A percentile compares a stretch with the other conserved stretches of the same genome.
These are phyloP conservation scores for Phialocephala sp. DNA, from an alignment of 2,329 filamentous ascomycete species.

Conservation along the genomic window DNA sequence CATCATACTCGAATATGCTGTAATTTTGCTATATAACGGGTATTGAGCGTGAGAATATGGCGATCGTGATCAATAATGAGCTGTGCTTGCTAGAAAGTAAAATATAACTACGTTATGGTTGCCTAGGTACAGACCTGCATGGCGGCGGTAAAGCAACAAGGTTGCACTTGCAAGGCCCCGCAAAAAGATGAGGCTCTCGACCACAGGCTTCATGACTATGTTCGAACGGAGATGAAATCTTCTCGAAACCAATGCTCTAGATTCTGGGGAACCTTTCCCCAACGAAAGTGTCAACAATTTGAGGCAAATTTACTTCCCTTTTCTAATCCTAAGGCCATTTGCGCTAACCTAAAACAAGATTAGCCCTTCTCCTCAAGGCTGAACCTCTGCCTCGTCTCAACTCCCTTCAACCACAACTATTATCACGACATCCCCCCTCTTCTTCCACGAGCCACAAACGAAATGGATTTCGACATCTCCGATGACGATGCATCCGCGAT, in stretches of 20 bases:
- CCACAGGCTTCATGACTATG: too few species aligned
- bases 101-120: neutral
- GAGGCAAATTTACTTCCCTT: too few species aligned
- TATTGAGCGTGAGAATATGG: neutral
- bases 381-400: conserved; percentile 3
- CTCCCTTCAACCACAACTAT: neutral
- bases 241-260: too few species aligned
- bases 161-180: neutral
- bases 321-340: too few species aligned
- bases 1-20: neutral
- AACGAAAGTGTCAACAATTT: too few species aligned
- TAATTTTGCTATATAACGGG: neutral
- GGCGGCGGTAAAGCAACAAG: neutral
- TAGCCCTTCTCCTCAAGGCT: neutral
- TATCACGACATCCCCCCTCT: neutral
- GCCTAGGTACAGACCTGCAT: neutral
- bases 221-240: too few species aligned
- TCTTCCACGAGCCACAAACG: neutral
- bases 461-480: conserved; percentile 22
- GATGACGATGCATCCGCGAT: conserved; percentile 33
- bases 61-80: neutral
- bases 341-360: neutral
- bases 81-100: neutral
- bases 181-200: too few species aligned
- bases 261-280: too few species aligned